Base-by-base conservation (phyloP, 768 basidiomycete species). In the Pulveroboletus frians region DNA sequence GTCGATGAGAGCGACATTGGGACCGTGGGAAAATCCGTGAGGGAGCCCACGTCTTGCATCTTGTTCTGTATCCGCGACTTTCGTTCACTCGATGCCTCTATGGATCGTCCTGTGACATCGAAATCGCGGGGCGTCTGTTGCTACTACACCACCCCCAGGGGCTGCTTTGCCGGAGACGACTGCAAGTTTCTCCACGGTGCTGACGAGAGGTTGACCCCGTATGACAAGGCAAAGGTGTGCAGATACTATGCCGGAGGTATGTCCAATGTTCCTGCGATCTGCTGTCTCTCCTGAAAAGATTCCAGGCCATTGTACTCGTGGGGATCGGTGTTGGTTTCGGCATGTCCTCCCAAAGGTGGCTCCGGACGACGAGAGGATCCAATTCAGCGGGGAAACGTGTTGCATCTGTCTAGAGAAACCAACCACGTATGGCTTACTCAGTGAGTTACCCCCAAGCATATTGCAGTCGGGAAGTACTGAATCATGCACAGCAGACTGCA, bases 121-220 rank as follows among this genome's bases (percentile, higher is more conserved):
- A 88, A 81, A 61, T 65, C 86, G 10, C 76, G 88, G 40, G 88
- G 88, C 1, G 60, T 81, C 39, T 91, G 88, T 70, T 73, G 71
- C 43, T 90, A 85, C 62, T 87, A 85, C 60, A 67, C 71, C 13
- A 74, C 76, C 17, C 64, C 74, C 0, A 71, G 84, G 42, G 88
- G 89, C 8, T 92, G 88, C 68, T 85, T 80, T 53, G 75, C 80
- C 7, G 83, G 80, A 31, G 67, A 79, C 44, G 65, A 66, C 6
- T 92, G 88, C 80, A 89, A 86, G 72, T 92, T 90, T 65, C 72
- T 85, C 10, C 88, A 92, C 52, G 79, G 77, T 40, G 70, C 74
- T 21, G 57, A 71, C 57, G 64, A 74, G 64, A 58, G 65, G 62
- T 31, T 85, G 37, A 84, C 85, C 3, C 84, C 83, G 3, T 86